These are phyloP conservation scores for Penicillium dipodomyicola DNA, from an alignment of 495 filamentous ascomycete species.

Conservation along the genomic window DNA sequence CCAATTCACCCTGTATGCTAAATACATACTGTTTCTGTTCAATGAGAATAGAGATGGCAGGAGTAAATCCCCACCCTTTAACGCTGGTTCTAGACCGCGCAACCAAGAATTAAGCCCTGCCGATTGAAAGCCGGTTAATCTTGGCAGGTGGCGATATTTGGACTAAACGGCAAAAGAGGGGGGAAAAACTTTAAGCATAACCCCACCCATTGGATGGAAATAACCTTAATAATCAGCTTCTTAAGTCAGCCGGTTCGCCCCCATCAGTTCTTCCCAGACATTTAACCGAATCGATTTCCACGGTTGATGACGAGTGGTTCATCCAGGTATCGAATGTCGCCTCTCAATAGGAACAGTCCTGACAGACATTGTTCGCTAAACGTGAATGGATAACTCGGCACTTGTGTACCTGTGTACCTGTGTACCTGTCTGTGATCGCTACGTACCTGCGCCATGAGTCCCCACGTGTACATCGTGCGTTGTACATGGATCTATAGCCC, in stretches of 20 bases:
- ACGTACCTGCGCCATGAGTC: slow-evolving; percentile 4
- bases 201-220: neutral
- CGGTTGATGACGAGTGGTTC: slow-evolving; percentile 1
- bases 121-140: neutral
- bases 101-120: neutral
- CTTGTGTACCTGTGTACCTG: slow-evolving; percentile 5
- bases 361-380: neutral
- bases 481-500: neutral
- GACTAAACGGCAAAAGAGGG: slow-evolving; percentile 2
- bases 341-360: slow-evolving; percentile 7
- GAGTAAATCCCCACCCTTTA: neutral
- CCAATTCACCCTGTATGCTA: neutral
- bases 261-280: slow-evolving; percentile 1
- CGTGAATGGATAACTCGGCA: slow-evolving; percentile 5
- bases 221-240: neutral
- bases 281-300: neutral
- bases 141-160: neutral
- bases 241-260: neutral
- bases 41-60: neutral
- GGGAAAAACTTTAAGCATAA: slow-evolving; percentile 2
- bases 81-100: neutral
- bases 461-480: neutral
- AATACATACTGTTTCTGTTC: neutral
- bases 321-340: neutral
- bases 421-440: neutral